phyloP scores from a whole-genome alignment of 352 stramenopile species.

The Globisporangium ultimum region DNA sequence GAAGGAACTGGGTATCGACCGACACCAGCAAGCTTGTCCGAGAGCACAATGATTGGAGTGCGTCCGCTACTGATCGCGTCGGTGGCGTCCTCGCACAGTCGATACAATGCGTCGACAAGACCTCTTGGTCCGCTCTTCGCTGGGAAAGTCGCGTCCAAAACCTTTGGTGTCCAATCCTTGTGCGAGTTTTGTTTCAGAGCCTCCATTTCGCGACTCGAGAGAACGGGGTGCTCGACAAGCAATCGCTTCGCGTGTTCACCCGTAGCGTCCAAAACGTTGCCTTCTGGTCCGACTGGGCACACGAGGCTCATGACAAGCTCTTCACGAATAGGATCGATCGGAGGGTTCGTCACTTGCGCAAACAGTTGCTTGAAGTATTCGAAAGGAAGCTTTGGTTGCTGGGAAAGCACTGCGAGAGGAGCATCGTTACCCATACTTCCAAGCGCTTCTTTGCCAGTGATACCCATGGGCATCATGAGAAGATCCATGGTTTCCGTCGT shows the following conservation, averaged over 20 bases:
- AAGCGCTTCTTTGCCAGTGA: conserved; percentile 92
- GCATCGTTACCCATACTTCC: conserved; percentile 96
- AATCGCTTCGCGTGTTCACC: conserved; percentile 73
- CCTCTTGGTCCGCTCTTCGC: conserved; percentile 53
- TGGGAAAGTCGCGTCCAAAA: conserved; percentile 66
- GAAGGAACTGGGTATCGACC: conserved; percentile 92
- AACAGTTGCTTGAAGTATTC: conserved; percentile 99
- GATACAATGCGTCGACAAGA: conserved; percentile 85
- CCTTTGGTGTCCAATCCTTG: conserved; percentile 48
- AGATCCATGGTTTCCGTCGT: conserved; percentile 95
- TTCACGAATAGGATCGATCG: conserved; percentile 97
- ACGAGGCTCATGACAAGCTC: conserved; percentile 97
- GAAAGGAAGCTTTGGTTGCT: conserved; percentile 91
- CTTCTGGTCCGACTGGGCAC: conserved; percentile 94
- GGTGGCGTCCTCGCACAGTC: conserved; percentile 92
- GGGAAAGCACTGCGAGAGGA: conserved; percentile 90
- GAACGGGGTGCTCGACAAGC: conserved; percentile 93
- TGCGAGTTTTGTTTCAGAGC: conserved; percentile 84
- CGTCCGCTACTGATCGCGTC: conserved; percentile 85
- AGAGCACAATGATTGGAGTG: conserved; percentile 88
- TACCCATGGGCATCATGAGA: conserved; percentile 94
- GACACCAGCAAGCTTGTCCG: conserved; percentile 87
- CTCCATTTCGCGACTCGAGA: conserved; percentile 92
- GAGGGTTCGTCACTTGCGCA: conserved; percentile 95
- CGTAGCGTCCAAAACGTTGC: conserved; percentile 89